Evolutionary conservation across 2,329 filamentous ascomycete species (phyloP), one percentile per base, ranked within the genome.

Genomic region (Aschersonia sp.): DNA sequence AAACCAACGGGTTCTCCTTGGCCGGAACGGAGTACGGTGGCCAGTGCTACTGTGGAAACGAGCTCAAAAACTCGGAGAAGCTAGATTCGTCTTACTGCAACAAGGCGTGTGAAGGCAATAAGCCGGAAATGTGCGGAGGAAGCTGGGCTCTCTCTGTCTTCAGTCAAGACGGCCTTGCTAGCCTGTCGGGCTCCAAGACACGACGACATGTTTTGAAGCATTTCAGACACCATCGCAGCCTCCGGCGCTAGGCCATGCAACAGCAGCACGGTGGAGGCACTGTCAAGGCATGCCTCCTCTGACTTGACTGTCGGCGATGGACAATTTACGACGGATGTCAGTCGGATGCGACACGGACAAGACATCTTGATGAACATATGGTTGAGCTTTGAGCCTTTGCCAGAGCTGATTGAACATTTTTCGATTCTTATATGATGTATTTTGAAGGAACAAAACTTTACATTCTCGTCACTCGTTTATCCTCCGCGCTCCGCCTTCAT

Each of bases 11-110:
- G 12, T 71, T 63, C 55, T 54, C 54, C 6, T 64, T 72, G 42
- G 72, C 73, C 6, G 75, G 73, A 6, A 62, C 74, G 1, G 72
- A 78, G 56, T 74, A 71, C 53, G 63, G 60, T 29, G 60, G 61
- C n/a, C 68, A 78, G 57, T 79, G 75, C 60, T 78, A 69, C 62
- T 79, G 73, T 53, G 70, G 65, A 44, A 59, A 64, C 48, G 53
- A 56, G 30, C 54, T 60, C 30, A 46, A 52, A 5, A 61, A 62
- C 42, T 66, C 63, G 31, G 58, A 64, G 44, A 61, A 64, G 51
- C 55, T 77, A 43, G 70, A 72, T 4, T 60, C 57, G 6, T 53
- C 12, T 37, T 37, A 56, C 10, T 80, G 76, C 61, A 58, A 44
- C 14, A 47, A 49, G 22, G 30, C 68, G 1, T 79, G 76, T 56